These are phyloP conservation scores for Cutaneotrichosporon cavernicola DNA, from an alignment of 1,284 basidiomycete genomes.

Conservation along the genomic window DNA sequence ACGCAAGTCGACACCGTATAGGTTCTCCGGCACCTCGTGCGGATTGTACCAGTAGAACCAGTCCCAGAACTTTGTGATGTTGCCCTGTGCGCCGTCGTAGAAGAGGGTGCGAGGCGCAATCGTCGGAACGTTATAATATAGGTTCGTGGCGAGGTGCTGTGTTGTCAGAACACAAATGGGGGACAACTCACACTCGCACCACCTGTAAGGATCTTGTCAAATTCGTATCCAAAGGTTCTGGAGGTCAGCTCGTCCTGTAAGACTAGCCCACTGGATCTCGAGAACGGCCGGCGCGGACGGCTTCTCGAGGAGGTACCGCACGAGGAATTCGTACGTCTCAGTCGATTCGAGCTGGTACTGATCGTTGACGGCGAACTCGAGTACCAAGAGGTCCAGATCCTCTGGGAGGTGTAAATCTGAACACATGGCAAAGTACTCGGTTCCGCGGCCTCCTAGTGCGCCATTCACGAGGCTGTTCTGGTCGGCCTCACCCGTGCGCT, in stretches of 20 bases:
- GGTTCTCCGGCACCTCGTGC: slow-evolving; percentile 8
- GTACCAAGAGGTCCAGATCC: slow-evolving; percentile 33
- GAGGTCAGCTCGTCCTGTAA: neutral
- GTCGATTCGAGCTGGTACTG: neutral
- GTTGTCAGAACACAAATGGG: slow-evolving; percentile 8
- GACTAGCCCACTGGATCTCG: slow-evolving; percentile 4
- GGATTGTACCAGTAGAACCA: slow-evolving; percentile 16
- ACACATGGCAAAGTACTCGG: slow-evolving; percentile 37
- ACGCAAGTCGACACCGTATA: slow-evolving; percentile 35
- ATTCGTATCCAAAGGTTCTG: slow-evolving; percentile 40
- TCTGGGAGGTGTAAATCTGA: slow-evolving; percentile 34
- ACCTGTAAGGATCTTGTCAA: slow-evolving; percentile 33
- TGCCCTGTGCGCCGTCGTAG: slow-evolving; percentile 25
- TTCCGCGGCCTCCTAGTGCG: slow-evolving; percentile 21
- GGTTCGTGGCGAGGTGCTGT: slow-evolving; percentile 38
- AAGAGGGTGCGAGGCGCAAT: slow-evolving; percentile 39
- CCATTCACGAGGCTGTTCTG: slow-evolving; percentile 36
- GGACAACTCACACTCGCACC: slow-evolving; percentile 14
- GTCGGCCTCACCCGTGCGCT: slow-evolving; percentile 7
- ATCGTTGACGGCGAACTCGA: slow-evolving; percentile 46
- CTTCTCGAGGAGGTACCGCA: slow-evolving; percentile 13
- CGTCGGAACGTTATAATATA: slow-evolving; percentile 46
- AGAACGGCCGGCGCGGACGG: slow-evolving; percentile 11
- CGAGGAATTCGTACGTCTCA: slow-evolving; percentile 16
- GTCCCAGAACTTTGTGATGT: slow-evolving; percentile 13